Evolutionary conservation across 768 basidiomycete species (phyloP), one percentile per base, ranked within the genome.

Genomic region (Terana coerulea): DNA sequence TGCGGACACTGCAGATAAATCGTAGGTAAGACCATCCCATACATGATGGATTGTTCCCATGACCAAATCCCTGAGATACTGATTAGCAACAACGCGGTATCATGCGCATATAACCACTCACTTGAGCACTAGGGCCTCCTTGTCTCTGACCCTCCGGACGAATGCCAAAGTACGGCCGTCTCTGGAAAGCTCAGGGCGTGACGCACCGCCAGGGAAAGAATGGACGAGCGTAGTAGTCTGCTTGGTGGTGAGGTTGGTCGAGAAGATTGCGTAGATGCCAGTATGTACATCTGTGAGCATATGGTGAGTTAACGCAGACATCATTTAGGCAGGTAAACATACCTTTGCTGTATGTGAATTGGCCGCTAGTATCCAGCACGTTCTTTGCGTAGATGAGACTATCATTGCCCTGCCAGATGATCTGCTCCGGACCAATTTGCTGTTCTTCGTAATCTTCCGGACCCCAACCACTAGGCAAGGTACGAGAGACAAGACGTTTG

Each of bases 391-490:
- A 88, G 14, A 88, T 81, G 9, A 88, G 59, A 15, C 71, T 67
- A 54, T 86, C 84, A 22, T 74, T 66, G 6, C 76, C 75, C 25
- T 65, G 63, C 84, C 84, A 88, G 40, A 86, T 72, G 53, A 81
- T 69, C 59, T 88, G 87, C 55, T 88, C 86, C 1, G 83, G 80
- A 1, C 86, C 87, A 52, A 89, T 81, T 63, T 88, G 87, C 56
- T 85, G 84, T 25, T 84, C 75, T 9, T 72, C 75, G 57, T 88
- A 88, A 30, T 81, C 64, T 9, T 78, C 72, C 19, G 75, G 62
- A 24, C 72, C 70, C 86, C 86, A 87, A 1, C 84, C 86, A 1
- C 61, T 55, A 14, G 86, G 86, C 4, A 88, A 67, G 2, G 70
- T 77, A 37, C 78, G 73, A 26, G 81, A 76, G 45, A 86, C 59